Evolutionary conservation across 2,329 filamentous ascomycete species (phyloP).

Genomic region (Aspergillus neotritici): DNA sequence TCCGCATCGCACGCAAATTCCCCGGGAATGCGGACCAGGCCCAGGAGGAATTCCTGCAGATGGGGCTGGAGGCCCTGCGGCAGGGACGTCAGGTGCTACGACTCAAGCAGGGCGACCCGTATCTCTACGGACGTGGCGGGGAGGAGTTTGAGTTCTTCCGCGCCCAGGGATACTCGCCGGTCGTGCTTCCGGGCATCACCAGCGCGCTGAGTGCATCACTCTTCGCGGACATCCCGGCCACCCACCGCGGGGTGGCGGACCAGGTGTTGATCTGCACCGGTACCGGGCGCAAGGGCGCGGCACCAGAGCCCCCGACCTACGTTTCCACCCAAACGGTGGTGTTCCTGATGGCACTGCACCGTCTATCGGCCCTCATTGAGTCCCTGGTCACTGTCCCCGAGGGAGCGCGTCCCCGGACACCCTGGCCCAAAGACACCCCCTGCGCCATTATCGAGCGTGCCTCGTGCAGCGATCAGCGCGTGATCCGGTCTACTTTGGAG

Average conservation of each 20-base stretch:
- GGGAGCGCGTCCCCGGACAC: constrained; percentile 21
- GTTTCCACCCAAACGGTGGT: constrained; percentile 75
- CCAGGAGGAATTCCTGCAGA: constrained; percentile 78
- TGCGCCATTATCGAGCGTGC: constrained; percentile 92
- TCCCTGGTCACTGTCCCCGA: constrained; percentile 52
- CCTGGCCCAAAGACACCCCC: constrained; percentile 71
- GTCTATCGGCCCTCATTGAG: constrained; percentile 66
- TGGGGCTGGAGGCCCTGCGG: constrained; percentile 64
- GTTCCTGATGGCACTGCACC: constrained; percentile 91
- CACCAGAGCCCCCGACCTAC: constrained; percentile 75
- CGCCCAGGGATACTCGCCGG: constrained; percentile 60
- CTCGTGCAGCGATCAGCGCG: constrained; percentile 87
- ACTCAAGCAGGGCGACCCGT: constrained; percentile 94
- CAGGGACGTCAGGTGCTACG: constrained; percentile 75
- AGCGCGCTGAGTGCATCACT: constrained; percentile 80
- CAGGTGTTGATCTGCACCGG: constrained; percentile 96
- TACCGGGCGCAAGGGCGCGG: constrained; percentile 81
- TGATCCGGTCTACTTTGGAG: constrained; percentile 79
- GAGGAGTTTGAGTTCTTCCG: constrained; percentile 88
- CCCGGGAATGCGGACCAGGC: constrained; percentile 93
- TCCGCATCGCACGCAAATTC: constrained; percentile 94
- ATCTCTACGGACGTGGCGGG: constrained; percentile 89
- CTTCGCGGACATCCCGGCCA: constrained; percentile 81
- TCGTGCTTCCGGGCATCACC: constrained; percentile 84
- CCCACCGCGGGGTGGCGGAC: constrained; percentile 83